Evolutionary conservation across 768 basidiomycete genomes (phyloP).

Genomic region (Amanita pseudoporphyria): DNA sequence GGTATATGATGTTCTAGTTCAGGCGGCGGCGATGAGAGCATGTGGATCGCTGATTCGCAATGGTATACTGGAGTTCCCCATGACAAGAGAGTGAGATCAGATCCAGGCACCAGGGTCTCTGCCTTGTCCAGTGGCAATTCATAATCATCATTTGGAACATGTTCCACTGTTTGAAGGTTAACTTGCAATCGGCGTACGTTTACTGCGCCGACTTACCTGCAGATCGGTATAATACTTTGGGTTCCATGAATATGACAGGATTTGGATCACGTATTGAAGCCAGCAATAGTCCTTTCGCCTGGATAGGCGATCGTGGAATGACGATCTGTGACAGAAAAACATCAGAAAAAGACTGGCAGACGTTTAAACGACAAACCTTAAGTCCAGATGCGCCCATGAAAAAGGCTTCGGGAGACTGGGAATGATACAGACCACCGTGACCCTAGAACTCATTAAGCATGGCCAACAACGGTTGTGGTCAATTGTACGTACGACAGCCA

Average conservation of each 20-base stretch:
- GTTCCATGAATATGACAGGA: slow-evolving; percentile 94
- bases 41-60: slow-evolving; percentile 73
- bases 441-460: slow-evolving; percentile 24
- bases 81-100: slow-evolving; percentile 81
- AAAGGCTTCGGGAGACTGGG: slow-evolving; percentile 91
- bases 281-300: slow-evolving; percentile 89
- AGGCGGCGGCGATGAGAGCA: slow-evolving; percentile 59
- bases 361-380: slow-evolving; percentile 42
- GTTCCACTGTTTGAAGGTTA: slow-evolving; percentile 50
- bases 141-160: slow-evolving; percentile 86
- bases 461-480: not conserved
- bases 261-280: slow-evolving; percentile 87
- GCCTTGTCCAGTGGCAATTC: slow-evolving; percentile 76
- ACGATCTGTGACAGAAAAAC: slow-evolving; percentile 41
- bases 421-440: slow-evolving; percentile 90
- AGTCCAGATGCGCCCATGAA: slow-evolving; percentile 87
- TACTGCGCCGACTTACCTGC: slow-evolving; percentile 36
- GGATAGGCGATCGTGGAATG: slow-evolving; percentile 90
- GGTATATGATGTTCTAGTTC: slow-evolving; percentile 60
- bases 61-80: slow-evolving; percentile 95
- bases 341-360: not conserved
- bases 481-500: slow-evolving; percentile 61
- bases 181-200: not conserved
- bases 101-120: slow-evolving; percentile 63
- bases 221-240: slow-evolving; percentile 87